Evolutionary conservation across 768 basidiomycete genomes (phyloP), one percentile per base, ranked within the genome.

Genomic region (Candolleomyces efflorescens): DNA sequence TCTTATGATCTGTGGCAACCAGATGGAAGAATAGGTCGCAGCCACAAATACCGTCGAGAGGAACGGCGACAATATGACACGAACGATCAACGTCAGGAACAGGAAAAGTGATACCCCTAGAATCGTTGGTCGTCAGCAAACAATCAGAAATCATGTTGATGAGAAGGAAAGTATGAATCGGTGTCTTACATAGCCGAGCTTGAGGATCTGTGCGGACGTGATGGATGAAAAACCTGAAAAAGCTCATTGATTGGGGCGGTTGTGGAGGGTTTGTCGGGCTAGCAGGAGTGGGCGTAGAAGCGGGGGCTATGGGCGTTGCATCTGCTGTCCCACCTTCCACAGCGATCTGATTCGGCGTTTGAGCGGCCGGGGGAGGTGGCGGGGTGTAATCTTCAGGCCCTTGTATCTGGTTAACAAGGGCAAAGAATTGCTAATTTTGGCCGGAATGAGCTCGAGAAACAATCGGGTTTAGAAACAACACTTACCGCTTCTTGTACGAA

Each of bases 1-100:
- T 22, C 94, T 79, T 54, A 87, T 75, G 49, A 97, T 92, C 70
- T 95, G 94, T 3, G 91, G 87, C 4, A 88, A 63, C 94, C 94
- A 97, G 65, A 94, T 86, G 59, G 79, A 79, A 5, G 87, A 87
- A 69, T 95, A 93, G 56, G 91, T 80, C 24, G 75, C 67, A 10
- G 77, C 81, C 36, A 94, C 79, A 61, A 89, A 84, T 17, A 87
- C 61, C 63, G 90, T 75, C 7, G 86, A 81, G 45, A 91, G 73
- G 0, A 81, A 79, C 1, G 88, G 82, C 20, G 84, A 83, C 64
- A 90, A 64, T 53, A 92, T 84, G 50, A 93, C 79, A 37, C 89
- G 85, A 62, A 93, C 82, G 56, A 94, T 79, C 57, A 90, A 71
- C 12, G 87, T 82, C 56, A 94, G 70, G 56, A 85, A 86, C 45